A percentile compares a stretch with the other conserved stretches of the same genome.
Conservation (phyloP, 106 monocot species). For the Acorus gramineus region DNA sequence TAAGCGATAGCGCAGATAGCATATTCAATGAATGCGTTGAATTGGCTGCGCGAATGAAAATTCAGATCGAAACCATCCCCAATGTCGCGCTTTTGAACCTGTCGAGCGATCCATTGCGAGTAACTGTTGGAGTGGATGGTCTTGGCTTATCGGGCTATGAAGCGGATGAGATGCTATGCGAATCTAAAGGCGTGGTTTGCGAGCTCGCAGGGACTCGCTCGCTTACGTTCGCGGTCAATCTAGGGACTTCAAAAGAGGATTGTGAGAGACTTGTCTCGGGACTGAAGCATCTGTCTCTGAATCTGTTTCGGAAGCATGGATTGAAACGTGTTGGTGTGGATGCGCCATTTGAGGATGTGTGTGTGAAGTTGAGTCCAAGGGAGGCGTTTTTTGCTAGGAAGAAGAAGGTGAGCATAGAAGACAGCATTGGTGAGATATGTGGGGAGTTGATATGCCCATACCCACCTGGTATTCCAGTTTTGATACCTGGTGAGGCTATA, state of each 20-base stretch:
- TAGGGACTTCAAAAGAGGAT: conserved; percentile 50
- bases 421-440: conserved; percentile 38
- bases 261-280: conserved; percentile 43
- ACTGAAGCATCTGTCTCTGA: conserved; percentile 28
- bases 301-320: conserved; percentile 13
- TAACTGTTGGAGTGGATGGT: conserved; percentile 47
- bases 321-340: not conserved
- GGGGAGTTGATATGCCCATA: conserved; percentile 57
- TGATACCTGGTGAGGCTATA: conserved; percentile 62
- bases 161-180: conserved; percentile 52
- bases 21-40: conserved; percentile 36
- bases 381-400: conserved; percentile 63
- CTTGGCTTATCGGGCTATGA: conserved; percentile 54
- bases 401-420: conserved; percentile 21
- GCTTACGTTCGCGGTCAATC: conserved; percentile 65
- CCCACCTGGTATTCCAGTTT: conserved; percentile 58
- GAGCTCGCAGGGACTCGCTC: conserved; percentile 51
- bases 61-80: conserved; percentile 21
- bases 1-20: conserved; percentile 28
- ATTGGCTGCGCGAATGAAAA: conserved; percentile 31
- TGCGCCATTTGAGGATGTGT: conserved; percentile 19
- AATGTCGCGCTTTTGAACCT: conserved; percentile 43
- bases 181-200: conserved; percentile 23
- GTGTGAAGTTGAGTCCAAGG: conserved; percentile 32
- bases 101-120: conserved; percentile 51